These are phyloP conservation scores for Cenchrus fungigraminus DNA, from an alignment of 176 grass and related monocot species.

Conservation along the genomic window DNA sequence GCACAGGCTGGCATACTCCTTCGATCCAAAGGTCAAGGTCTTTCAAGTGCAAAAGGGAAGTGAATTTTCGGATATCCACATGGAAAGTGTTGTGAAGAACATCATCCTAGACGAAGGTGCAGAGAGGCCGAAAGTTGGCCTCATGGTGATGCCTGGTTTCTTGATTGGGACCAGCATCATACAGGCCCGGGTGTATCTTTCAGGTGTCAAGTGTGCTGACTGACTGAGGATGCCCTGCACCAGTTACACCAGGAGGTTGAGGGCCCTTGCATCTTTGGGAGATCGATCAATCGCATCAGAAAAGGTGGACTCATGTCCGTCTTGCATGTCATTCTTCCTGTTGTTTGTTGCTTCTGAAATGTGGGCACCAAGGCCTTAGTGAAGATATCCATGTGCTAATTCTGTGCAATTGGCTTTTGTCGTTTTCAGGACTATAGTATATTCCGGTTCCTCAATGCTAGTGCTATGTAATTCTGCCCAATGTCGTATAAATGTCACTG, in stretches of 20 bases:
- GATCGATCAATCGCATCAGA: constrained; percentile 8
- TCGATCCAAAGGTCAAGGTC: constrained; percentile 68
- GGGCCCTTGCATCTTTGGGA: neutral
- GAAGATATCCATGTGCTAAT: neutral
- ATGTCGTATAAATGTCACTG: constrained; percentile 19
- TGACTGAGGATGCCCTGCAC: constrained; percentile 45
- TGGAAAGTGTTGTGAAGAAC: constrained; percentile 83
- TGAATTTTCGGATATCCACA: constrained; percentile 82
- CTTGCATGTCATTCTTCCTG: constrained; percentile 24
- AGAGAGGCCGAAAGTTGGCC: constrained; percentile 70
- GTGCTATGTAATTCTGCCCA: constrained; percentile 8
- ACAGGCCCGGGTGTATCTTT: constrained; percentile 81
- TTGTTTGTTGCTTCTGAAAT: constrained; percentile 24
- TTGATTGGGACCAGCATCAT: constrained; percentile 63
- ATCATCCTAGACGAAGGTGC: constrained; percentile 57
- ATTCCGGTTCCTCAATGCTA: neutral
- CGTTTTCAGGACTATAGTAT: constrained; percentile 3
- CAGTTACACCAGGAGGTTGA: neutral
- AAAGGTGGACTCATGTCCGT: neutral
- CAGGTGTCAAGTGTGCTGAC: constrained; percentile 68
- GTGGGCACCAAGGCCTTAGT: constrained; percentile 14
- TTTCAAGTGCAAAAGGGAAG: constrained; percentile 78
- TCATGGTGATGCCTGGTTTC: constrained; percentile 98
- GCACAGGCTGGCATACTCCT: constrained; percentile 78
- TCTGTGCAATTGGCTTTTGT: neutral